Percentiles rank a stretch among this genome's conserved stretches.
These are phyloP conservation scores for Adansonia digitata DNA, from an alignment of 345 rosid genomes.

Conservation along the genomic window DNA sequence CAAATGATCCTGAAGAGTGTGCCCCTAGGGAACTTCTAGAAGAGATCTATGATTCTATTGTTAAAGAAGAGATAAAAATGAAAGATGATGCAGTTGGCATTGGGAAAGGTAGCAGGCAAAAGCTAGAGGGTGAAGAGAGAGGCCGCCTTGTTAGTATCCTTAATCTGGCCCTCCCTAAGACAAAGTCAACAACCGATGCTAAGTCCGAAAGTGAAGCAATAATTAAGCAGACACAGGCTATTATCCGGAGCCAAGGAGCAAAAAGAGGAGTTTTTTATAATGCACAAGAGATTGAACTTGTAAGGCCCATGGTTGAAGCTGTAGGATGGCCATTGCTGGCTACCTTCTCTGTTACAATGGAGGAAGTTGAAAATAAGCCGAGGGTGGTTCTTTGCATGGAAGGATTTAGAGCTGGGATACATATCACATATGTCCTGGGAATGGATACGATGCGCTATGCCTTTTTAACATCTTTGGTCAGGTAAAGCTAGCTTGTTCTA, in stretches of 20 bases:
- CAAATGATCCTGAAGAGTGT: conserved; percentile 64
- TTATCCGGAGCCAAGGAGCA: conserved; percentile 72
- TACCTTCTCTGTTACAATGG: conserved; percentile 96
- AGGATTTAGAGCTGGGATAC: conserved; percentile 96
- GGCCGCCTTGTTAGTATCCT: conserved; percentile 82
- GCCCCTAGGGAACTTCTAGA: conserved; percentile 77
- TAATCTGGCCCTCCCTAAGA: conserved; percentile 79
- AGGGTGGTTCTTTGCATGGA: conserved; percentile 89
- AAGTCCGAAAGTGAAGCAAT: conserved; percentile 80
- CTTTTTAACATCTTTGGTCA: conserved; percentile 88
- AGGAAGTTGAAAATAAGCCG: conserved; percentile 92
- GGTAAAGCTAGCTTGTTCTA: conserved; percentile 38
- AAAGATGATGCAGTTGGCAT: conserved; percentile 59
- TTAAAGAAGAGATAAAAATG: conserved; percentile 90
- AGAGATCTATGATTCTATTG: conserved; percentile 92
- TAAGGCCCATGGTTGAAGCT: conserved; percentile 98
- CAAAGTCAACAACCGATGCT: conserved; percentile 59
- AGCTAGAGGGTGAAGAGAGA: conserved; percentile 80
- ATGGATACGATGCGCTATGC: conserved; percentile 99
- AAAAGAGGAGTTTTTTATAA: conserved; percentile 87
- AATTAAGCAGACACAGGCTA: conserved; percentile 84
- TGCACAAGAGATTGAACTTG: conserved; percentile 65
- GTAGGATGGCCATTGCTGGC: conserved; percentile 98
- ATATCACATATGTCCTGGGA: conserved; percentile 80
- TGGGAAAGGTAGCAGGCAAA: conserved; percentile 54